Evolutionary conservation across 352 stramenopile genomes (phyloP).

Genomic region (Phytophthora pseudosyringae): DNA sequence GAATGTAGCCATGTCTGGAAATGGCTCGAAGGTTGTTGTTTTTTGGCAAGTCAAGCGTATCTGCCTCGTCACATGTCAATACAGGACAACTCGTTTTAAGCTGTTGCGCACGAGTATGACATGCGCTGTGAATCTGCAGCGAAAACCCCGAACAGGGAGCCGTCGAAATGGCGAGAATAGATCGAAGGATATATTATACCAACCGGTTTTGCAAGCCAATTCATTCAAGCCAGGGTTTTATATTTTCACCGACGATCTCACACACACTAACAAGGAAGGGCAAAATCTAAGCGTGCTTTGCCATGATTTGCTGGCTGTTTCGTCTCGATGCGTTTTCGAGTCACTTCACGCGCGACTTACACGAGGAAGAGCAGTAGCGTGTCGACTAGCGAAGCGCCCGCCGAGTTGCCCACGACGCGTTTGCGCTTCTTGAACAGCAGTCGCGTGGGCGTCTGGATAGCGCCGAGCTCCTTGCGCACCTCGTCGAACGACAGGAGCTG

Average conservation of each 20-base stretch:
- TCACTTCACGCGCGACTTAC: slow-evolving; percentile 28
- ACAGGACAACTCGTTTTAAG: too few species aligned
- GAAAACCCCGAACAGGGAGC: not conserved
- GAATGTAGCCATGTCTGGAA: slow-evolving; percentile 11
- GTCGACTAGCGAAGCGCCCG: slow-evolving; percentile 57
- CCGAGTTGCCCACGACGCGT: slow-evolving; percentile 36
- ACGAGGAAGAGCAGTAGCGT: slow-evolving; percentile 75
- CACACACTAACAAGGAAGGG: slow-evolving; percentile 9
- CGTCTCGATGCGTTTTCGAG: slow-evolving; percentile 3
- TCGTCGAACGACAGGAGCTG: slow-evolving; percentile 70
- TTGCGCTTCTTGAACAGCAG: slow-evolving; percentile 76
- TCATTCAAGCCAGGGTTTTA: slow-evolving; percentile 20
- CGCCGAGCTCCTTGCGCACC: slow-evolving; percentile 51
- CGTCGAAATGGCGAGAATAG: not conserved
- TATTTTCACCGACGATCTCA: slow-evolving; percentile 27
- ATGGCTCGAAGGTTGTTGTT: not conserved
- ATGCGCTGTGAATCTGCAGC: not conserved
- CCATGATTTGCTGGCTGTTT: slow-evolving; percentile 7
- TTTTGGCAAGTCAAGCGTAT: not conserved
- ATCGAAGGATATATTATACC: too few species aligned
- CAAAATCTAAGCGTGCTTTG: slow-evolving; percentile 20
- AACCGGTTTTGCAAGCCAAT: not conserved
- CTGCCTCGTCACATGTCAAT: not conserved
- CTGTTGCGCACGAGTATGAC: not conserved
- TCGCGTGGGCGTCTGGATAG: slow-evolving; percentile 52